Base-by-base conservation (phyloP, 345 rosid genomes). In the Excoecaria cochinchinensis region DNA sequence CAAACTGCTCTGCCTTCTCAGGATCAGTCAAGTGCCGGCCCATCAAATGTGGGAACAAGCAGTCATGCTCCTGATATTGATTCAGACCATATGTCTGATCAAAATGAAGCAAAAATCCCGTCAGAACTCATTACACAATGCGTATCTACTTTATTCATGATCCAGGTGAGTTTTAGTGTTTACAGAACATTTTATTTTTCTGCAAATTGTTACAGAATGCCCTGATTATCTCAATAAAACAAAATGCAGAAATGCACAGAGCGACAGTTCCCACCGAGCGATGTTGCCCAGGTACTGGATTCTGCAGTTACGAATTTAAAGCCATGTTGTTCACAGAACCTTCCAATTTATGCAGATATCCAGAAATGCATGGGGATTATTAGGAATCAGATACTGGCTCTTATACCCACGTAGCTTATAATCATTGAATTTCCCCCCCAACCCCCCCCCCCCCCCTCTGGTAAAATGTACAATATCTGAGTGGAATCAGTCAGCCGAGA, bases 331-430 rank as follows among this genome's bases (percentile, higher is more conserved):
- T 82, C 93, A 5, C 88, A 85, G 70, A 93, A 93, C 80, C 92
- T 93, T 71, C 91, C 92, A 3, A 76, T 93, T 42, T 91, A 93
- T 78, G 83, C 90, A 13, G 98, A 93, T 81, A 89, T 93, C 72
- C 98, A 93, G 87, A 91, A 89, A 78, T 91, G 91, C 86, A 93
- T 91, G 92, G 94, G 97, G 42, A 89, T 89, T 51, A 83, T 93
- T 24, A 84, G 89, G 74, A 93, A 86, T 64, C 97, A 93, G 83
- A 65, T 80, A 73, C 47, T 80, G 51, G 83, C 83, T 4, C 83
- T 80, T 61, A 62, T 80, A 38, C 83, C 83, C 16, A 76, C 83
- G 50, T 76, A 80, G 79, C 58, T 57, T 24, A 11, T 48, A 39
- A 17, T 10, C 9, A 57, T 51, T 38, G 13, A 31, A 17, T 63